These are phyloP conservation scores for Pseudogymnoascus sp. DNA, from an alignment of 2,329 filamentous ascomycete genomes.

Conservation along the genomic window DNA sequence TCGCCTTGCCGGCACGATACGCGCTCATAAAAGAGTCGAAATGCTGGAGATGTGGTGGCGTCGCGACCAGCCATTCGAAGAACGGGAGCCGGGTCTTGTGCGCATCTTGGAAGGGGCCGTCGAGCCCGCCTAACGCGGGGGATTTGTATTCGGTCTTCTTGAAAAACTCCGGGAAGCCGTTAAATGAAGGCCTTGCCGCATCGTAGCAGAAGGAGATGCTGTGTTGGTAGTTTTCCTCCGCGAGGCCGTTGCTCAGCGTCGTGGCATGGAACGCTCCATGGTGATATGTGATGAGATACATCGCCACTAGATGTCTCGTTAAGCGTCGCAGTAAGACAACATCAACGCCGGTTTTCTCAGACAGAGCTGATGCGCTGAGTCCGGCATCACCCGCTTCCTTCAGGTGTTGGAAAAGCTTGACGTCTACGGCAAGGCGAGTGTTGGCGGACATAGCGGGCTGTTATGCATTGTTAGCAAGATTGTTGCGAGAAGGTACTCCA, in stretches of 20 bases:
- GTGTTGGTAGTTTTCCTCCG: constrained; percentile 30
- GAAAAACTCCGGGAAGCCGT: constrained; percentile 27
- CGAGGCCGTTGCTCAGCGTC: constrained; percentile 27
- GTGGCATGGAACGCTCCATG: constrained; percentile 23
- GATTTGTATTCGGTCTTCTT: constrained; percentile 24
- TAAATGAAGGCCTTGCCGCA: constrained; percentile 27
- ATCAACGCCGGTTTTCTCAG: not conserved
- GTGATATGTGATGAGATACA: constrained; percentile 27
- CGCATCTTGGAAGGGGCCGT: constrained; percentile 31
- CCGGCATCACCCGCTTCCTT: not conserved
- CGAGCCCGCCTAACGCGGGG: constrained; percentile 19
- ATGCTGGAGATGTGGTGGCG: constrained; percentile 27
- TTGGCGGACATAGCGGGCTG: constrained; percentile 30
- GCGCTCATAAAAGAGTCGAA: constrained; percentile 33
- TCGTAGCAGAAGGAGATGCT: constrained; percentile 32
- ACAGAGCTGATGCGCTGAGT: not conserved
- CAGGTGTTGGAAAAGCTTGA: not conserved
- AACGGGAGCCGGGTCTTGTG: constrained; percentile 29
- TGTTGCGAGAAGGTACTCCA: not conserved
- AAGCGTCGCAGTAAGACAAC: constrained; percentile 21
- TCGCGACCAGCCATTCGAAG: constrained; percentile 31
- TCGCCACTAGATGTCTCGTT: constrained; percentile 31
- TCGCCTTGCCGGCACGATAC: constrained; percentile 31
- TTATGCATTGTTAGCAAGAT: not conserved
- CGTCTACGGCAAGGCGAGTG: not conserved